phyloP scores from a whole-genome alignment of 139 green algal species.

The Mesotaenium endlicherianum region DNA sequence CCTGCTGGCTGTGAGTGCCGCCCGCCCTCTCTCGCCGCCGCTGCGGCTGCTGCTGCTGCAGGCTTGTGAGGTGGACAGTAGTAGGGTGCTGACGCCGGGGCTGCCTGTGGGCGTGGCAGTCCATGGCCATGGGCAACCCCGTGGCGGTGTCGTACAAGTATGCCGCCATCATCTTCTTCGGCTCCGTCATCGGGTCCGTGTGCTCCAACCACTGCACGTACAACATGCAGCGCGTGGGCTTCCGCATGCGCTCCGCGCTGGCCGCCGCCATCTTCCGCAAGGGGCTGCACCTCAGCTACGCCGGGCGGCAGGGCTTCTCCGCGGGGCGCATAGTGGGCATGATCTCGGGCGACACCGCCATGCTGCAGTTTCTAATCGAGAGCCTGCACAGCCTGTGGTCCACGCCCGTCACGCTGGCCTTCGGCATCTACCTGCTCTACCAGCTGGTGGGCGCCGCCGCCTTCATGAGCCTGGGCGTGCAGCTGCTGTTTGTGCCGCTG shows the following conservation, averaged over 20 bases:
- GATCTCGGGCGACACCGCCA: slow-evolving; percentile 45
- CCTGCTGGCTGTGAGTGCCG: no score
- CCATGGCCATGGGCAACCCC: slow-evolving; percentile 33
- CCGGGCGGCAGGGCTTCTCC: slow-evolving; percentile 24
- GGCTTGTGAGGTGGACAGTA: no score
- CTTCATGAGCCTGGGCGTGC: slow-evolving; percentile 22
- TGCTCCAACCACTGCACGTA: slow-evolving; percentile 41
- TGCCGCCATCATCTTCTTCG: slow-evolving; percentile 41
- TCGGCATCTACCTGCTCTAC: slow-evolving; percentile 50
- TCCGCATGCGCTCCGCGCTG: slow-evolving; percentile 39
- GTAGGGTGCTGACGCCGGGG: no score
- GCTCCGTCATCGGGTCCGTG: slow-evolving; percentile 35
- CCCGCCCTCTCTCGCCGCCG: no score
- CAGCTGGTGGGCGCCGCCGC: slow-evolving; percentile 35
- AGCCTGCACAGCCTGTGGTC: slow-evolving; percentile 51
- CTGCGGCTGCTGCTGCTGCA: no score
- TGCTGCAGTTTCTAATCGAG: slow-evolving; percentile 27
- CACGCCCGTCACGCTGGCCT: slow-evolving; percentile 37
- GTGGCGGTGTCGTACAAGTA: slow-evolving; percentile 49
- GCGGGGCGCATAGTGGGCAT: slow-evolving; percentile 44
- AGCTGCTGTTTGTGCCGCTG: slow-evolving; percentile 43
- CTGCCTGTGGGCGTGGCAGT: no score
- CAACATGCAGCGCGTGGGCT: slow-evolving; percentile 52
- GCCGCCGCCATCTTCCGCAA: slow-evolving; percentile 48
- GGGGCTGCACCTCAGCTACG: slow-evolving; percentile 34